A percentile compares a stretch with the other conserved stretches of the same genome.
Conservation (phyloP, 257 asterid species). For the Gentiana straminea region DNA sequence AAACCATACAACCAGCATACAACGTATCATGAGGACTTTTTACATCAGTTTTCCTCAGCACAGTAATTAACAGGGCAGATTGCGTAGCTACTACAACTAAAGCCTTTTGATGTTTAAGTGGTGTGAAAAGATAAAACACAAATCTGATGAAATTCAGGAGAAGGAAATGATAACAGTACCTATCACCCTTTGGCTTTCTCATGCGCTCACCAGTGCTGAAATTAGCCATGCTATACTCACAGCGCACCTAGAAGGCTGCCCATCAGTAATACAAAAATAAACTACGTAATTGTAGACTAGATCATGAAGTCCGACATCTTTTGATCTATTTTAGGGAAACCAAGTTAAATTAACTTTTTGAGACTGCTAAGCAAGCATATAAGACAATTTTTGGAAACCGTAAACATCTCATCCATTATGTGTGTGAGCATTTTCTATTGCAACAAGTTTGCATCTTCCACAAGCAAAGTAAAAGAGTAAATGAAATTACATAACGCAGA, state of each 20-base stretch:
- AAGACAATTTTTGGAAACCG: neutral
- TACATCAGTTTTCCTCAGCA: too few species aligned
- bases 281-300: neutral
- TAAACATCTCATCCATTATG: too few species aligned
- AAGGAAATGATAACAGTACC: conserved; percentile 27
- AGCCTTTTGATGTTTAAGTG: too few species aligned
- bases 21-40: too few species aligned
- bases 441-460: too few species aligned
- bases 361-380: too few species aligned
- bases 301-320: neutral
- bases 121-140: neutral
- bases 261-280: conserved; percentile 1
- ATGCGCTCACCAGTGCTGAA: conserved; percentile 94
- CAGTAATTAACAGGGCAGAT: too few species aligned
- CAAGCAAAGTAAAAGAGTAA: neutral
- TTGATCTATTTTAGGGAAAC: neutral
- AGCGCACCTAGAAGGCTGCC: conserved; percentile 47
- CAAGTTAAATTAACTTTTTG: neutral
- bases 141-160: neutral
- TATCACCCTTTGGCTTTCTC: conserved; percentile 91
- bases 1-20: too few species aligned
- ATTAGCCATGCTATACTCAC: conserved; percentile 99
- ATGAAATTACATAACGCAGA: conserved; percentile 1
- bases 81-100: too few species aligned
- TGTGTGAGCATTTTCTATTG: too few species aligned